A percentile compares a stretch with the other conserved stretches of the same genome.
phyloP scores from a whole-genome alignment of 2,329 filamentous ascomycete genomes.

The Epichloe uncinata region DNA sequence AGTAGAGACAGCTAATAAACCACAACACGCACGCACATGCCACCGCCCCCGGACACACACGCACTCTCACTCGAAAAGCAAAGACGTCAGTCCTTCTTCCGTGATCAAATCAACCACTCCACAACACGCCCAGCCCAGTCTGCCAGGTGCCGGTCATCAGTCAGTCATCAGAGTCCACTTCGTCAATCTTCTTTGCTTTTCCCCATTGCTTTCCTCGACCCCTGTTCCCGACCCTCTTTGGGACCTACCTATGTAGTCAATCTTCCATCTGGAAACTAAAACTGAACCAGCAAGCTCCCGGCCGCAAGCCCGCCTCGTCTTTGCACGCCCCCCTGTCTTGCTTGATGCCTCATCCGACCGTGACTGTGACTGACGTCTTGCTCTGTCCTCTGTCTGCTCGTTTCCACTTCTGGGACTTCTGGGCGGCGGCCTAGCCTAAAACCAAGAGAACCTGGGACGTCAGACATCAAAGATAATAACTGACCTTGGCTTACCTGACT shows the following conservation, averaged over 20 bases:
- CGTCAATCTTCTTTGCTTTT: conserved; percentile 3
- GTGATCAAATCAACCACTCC: no score
- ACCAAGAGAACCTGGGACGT: neutral
- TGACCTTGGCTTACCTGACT: neutral
- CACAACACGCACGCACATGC: neutral
- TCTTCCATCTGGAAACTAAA: conserved; percentile 4
- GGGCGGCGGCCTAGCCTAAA: neutral
- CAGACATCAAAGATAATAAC: neutral
- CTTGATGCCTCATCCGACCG: conserved; percentile 8
- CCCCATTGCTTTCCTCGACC: neutral
- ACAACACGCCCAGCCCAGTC: conserved; percentile 8
- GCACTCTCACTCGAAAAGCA: neutral
- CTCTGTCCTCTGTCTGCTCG: conserved; percentile 1
- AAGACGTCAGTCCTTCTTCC: no score
- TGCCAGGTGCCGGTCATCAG: no score
- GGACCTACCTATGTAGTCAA: neutral
- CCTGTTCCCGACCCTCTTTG: conserved; percentile 7
- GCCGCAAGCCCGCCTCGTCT: conserved; percentile 16
- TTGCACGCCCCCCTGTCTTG: conserved; percentile 9
- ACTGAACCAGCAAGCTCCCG: conserved; percentile 15
- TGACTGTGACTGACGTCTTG: conserved; percentile 5
- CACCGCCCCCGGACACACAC: neutral
- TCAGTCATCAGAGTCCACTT: neutral
- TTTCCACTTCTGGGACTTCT: conserved; percentile 5
- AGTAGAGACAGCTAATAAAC: no score